These are phyloP conservation scores for Skeletonema grethae DNA, from an alignment of 108 stramenopile genomes.

Conservation along the genomic window DNA sequence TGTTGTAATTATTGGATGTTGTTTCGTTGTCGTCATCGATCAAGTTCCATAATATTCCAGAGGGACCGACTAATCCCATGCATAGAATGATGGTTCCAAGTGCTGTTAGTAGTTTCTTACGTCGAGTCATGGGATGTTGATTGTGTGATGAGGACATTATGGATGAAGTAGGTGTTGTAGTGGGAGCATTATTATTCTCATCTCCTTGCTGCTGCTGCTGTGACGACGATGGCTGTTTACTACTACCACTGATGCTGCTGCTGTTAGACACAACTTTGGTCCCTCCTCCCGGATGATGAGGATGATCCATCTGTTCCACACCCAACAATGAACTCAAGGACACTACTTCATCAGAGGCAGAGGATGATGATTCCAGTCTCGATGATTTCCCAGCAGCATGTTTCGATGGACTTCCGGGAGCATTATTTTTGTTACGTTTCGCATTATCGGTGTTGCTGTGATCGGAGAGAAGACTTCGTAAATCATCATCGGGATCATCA, in stretches of 20 bases:
- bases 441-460: neutral
- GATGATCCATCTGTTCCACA: neutral
- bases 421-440: too few relatives aligned
- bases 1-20: neutral
- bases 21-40: neutral
- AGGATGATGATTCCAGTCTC: neutral
- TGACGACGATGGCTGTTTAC: neutral
- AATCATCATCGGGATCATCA: neutral
- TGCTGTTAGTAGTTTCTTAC: neutral
- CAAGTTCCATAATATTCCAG: constrained; percentile 13
- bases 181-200: neutral
- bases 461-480: neutral
- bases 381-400: neutral
- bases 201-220: neutral
- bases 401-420: neutral
- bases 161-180: neutral
- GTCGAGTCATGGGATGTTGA: neutral
- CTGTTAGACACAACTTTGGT: too few relatives aligned
- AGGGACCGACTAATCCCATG: constrained; percentile 15
- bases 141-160: neutral
- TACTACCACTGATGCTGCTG: too few relatives aligned
- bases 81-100: constrained; percentile 12
- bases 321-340: neutral
- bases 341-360: neutral
- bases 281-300: neutral